These are phyloP conservation scores for Melocanna baccifera DNA, from an alignment of 176 grass and related monocot species.

Conservation along the genomic window DNA sequence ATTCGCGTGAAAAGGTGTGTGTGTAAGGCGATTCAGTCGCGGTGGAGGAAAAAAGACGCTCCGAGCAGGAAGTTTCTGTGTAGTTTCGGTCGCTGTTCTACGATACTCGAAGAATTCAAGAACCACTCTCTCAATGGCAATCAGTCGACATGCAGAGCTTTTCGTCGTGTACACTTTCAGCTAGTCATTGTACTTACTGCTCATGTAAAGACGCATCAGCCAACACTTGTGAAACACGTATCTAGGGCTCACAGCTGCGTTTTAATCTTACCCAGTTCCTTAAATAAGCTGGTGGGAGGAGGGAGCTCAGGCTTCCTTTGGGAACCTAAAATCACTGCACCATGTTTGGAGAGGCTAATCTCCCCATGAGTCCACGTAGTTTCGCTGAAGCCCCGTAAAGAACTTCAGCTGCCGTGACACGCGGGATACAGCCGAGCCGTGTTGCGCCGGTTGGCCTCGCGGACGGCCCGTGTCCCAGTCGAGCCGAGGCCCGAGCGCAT, in stretches of 20 bases:
- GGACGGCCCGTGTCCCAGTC: no score
- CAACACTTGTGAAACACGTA: background rate
- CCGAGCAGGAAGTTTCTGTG: background rate
- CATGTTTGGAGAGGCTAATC: no score
- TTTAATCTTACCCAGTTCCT: background rate
- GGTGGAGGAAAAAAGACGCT: background rate
- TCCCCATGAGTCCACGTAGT: no score
- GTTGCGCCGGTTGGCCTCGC: no score
- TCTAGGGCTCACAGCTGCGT: background rate
- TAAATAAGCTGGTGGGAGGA: background rate
- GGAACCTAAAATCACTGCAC: background rate
- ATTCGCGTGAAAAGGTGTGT: background rate
- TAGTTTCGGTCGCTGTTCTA: background rate
- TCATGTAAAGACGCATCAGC: background rate
- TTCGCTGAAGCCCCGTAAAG: no score
- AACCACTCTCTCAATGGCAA: background rate
- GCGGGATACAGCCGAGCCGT: no score
- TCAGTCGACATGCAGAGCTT: background rate
- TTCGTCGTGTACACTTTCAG: background rate
- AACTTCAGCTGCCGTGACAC: no score
- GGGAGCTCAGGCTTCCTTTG: background rate
- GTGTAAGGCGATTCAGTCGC: background rate
- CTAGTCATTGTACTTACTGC: background rate
- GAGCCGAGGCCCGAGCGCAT: no score
- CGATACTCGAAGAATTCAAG: background rate